A percentile compares a stretch with the other conserved stretches of the same genome.
Evolutionary conservation across 1,139 yeast species (phyloP).

Genomic region (Yamadazyma conglobata): DNA sequence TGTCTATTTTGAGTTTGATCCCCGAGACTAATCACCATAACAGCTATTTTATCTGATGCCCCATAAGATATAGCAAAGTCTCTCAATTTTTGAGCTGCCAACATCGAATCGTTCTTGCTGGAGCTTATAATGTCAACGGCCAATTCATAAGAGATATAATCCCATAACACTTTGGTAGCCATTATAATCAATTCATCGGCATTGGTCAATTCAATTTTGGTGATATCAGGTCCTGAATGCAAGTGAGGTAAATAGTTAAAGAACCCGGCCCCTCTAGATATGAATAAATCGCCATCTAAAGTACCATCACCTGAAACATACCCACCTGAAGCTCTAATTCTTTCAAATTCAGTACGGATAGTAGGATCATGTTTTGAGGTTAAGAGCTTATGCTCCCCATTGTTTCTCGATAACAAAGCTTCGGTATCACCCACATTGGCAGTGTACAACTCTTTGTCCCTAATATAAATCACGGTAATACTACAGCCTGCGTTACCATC

Average conservation of each 20-base stretch:
- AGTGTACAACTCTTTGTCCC: conserved; percentile 65
- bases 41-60: conserved; percentile 77
- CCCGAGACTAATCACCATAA: conserved; percentile 71
- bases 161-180: conserved; percentile 86
- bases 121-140: conserved; percentile 90
- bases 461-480: conserved; percentile 75
- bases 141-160: conserved; percentile 71
- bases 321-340: conserved; percentile 91
- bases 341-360: conserved; percentile 71
- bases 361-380: conserved; percentile 87
- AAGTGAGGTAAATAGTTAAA: conserved; percentile 84
- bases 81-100: conserved; percentile 89
- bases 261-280: conserved; percentile 91
- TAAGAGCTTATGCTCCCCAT: conserved; percentile 73
- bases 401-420: conserved; percentile 72
- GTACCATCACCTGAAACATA: conserved; percentile 82
- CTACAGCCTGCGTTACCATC: conserved; percentile 86
- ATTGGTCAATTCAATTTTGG: conserved; percentile 56
- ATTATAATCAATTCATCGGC: conserved; percentile 84
- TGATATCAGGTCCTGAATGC: conserved; percentile 82
- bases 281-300: conserved; percentile 76
- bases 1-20: conserved; percentile 30
- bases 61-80: conserved; percentile 96
- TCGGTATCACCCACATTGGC: conserved; percentile 92
- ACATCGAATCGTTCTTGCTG: conserved; percentile 78